phyloP scores from a whole-genome alignment of 2,329 filamentous ascomycete species.

The Colletotrichum brevisporum region DNA sequence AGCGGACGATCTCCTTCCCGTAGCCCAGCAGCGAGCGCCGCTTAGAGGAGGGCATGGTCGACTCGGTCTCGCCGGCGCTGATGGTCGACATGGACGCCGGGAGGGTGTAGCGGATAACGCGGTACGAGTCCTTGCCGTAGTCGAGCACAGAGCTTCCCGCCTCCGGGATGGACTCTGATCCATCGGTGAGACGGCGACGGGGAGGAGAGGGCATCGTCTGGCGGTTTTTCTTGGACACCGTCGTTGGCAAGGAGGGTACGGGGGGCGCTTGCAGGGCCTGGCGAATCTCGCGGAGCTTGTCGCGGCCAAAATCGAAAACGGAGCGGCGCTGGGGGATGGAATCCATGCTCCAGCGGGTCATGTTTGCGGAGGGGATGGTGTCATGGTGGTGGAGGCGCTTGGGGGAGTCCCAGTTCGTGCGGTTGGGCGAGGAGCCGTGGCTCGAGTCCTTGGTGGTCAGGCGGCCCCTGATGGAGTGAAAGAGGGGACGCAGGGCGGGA shows the following conservation, averaged over 20 bases:
- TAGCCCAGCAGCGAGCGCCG: background rate
- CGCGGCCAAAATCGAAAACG: background rate
- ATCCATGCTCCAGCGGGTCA: background rate
- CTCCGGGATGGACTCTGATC: background rate
- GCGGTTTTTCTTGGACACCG: too few relatives aligned
- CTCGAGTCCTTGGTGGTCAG: conserved; percentile 19
- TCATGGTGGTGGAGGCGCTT: background rate
- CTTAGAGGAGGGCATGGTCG: background rate
- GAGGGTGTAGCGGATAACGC: background rate
- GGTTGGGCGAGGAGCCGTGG: background rate
- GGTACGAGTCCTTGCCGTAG: background rate
- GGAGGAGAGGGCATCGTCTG: too few relatives aligned
- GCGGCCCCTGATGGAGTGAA: conserved; percentile 41
- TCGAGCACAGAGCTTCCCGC: background rate
- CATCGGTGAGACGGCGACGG: too few relatives aligned
- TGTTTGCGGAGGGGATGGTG: conserved; percentile 41
- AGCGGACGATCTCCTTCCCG: background rate
- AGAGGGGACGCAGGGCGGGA: conserved; percentile 53
- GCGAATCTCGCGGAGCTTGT: background rate
- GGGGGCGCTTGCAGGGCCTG: background rate
- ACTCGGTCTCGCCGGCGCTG: background rate
- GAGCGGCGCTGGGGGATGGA: background rate
- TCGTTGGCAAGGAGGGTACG: background rate
- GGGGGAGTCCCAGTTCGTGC: background rate
- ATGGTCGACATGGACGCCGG: background rate